Base-by-base conservation (phyloP, 1,139 yeast species). In the Blastobotrys malaysiensis region DNA sequence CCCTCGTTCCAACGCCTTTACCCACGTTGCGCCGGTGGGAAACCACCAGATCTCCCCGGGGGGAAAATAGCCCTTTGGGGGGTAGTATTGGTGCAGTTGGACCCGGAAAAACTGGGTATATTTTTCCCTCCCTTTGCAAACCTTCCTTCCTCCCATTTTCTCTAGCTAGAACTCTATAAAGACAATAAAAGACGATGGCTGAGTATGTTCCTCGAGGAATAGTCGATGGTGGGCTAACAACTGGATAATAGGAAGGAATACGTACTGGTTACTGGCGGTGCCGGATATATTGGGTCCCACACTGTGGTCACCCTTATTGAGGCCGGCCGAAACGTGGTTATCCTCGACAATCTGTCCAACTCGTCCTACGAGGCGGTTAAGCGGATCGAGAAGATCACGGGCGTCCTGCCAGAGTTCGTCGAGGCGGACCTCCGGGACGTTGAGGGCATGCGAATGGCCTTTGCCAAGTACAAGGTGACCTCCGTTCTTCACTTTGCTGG, bases 231-330 rank as follows among this genome's bases (percentile, higher is more conserved):
- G 18, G 45, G 14, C 22, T 16, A 26, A 26, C 31, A 7, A 9
- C 11, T 26, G n/a, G n/a, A n/a, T 26, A 9, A 5, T 26, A 39
- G 48, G 22, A 46, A 49, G 39, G 51, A 52, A 46, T 49, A 48
- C 67, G 84, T 86, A 55, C 75, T 87, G 56, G 91, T 88, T 39
- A 86, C 95, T 31, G 95, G 95, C 49, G 95, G 95, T 54, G 89
- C 95, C 36, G 95, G 96, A 31, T 88, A 88, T 70, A 86, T 88
- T 65, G 95, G 95, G 24, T 84, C 93, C 16, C 95, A 87, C 67
- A 84, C 93, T 1, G 86, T 83, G 6, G 79, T 85, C 43, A 86
- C 84, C 61, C 76, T 87, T 55, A 68, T 86, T 55, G 77, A 81
- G 60, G 77, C 81, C 53, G 88, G 88, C 43, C 80, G 83, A 65